Base-by-base conservation (phyloP, 495 filamentous ascomycete genomes). In the Opeltia flavorubescens region DNA sequence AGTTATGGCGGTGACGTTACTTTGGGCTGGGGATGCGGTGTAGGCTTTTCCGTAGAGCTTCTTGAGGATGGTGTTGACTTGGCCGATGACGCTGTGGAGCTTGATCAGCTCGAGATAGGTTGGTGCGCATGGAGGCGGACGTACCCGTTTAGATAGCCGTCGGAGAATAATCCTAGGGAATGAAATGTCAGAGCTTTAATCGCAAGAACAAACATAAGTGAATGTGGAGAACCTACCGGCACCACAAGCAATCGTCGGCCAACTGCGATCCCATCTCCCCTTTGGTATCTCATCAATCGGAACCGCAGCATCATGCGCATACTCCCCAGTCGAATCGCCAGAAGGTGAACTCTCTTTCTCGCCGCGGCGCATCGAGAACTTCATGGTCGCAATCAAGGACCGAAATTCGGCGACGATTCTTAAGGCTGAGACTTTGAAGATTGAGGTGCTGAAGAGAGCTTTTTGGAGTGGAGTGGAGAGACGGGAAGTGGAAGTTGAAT, bases 81-180 rank as follows among this genome's bases (percentile, higher is more conserved):
- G 78, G 7, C 87, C 86, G 57, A 94, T 94, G 54, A 91, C 81
- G 80, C 55, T 58, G 38, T 86, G 50, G 15, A 33, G 24, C 21
- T 38, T 55, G 24, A 59, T 48, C 44, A 44, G 43, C 26, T 28
- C 30, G 29, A 12, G 30, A 3, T 24, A 28, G 41, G 23, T 50
- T 25, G 48, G 28, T 47, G 26, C 17, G 28, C 3, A 30, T 23
- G 21, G 4, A 21, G 15, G 41, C 8, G 28, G 2, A 15, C 55
- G 29, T 18, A 58, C 47, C 80, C 82, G 66, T 93, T 89, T 58
- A 94, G 72, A 60, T 94, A 94, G 11, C 88, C 88, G 60, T 95
- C 88, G 15, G 83, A 86, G 61, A 93, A 94, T 3, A 94, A 68
- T 51, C 88, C 88, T 34, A 21, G n/a, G n/a, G n/a, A n/a, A n/a